These are phyloP conservation scores for Trypanosoma theileri DNA, from an alignment of 208 protist species.

Conservation along the genomic window DNA sequence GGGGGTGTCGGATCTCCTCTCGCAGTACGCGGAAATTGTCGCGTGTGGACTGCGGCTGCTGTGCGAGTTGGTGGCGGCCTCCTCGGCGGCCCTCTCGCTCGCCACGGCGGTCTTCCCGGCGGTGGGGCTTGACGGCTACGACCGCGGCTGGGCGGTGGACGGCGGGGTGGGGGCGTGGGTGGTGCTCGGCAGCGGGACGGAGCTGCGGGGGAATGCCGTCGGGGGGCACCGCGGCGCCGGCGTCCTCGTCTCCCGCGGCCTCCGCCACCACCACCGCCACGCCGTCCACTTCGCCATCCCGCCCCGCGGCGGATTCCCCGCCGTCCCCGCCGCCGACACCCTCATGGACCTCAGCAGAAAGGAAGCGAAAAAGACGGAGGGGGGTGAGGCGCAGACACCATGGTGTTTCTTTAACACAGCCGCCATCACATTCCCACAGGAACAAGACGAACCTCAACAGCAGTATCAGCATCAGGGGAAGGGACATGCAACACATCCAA, in stretches of 20 bases:
- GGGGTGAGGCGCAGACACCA: no score
- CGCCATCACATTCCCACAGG: no score
- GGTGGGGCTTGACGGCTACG: constrained; percentile 32
- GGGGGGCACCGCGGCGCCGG: constrained; percentile 57
- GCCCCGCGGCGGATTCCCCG: constrained; percentile 2
- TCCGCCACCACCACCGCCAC: constrained; percentile 53
- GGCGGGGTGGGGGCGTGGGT: constrained; percentile 84
- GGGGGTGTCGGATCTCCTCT: not conserved
- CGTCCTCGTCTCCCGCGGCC: constrained; percentile 49
- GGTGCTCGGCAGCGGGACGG: constrained; percentile 58
- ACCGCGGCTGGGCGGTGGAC: constrained; percentile 59
- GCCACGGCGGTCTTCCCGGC: constrained; percentile 41
- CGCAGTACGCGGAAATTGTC: constrained; percentile 42
- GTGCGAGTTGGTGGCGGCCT: constrained; percentile 53
- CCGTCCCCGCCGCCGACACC: constrained; percentile 1
- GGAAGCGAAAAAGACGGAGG: no score
- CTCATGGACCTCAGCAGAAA: no score
- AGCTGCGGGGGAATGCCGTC: constrained; percentile 50
- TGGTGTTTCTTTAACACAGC: no score
- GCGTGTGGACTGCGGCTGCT: constrained; percentile 51
- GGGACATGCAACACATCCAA: no score
- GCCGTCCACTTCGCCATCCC: not conserved
- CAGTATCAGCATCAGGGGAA: no score
- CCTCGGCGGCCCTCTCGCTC: constrained; percentile 52
- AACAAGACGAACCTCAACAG: no score